phyloP scores from a whole-genome alignment of 495 filamentous ascomycete species.

The Aspergillus sclerotiicarbonarius region DNA sequence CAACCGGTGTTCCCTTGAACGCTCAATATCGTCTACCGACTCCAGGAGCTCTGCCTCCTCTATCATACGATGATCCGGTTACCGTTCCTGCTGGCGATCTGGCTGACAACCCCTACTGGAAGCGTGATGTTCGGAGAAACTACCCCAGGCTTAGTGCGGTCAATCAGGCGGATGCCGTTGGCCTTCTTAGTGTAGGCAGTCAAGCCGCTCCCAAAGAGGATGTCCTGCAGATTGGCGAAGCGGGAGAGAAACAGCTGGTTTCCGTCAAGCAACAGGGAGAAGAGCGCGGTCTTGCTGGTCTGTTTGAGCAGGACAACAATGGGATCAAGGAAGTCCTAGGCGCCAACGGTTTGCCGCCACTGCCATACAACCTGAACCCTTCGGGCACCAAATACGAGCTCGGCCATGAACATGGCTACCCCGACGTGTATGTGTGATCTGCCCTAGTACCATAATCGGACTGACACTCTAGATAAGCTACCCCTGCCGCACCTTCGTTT shows the following conservation, averaged over 20 bases:
- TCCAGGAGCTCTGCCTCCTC: constrained; percentile 75
- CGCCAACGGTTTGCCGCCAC: constrained; percentile 74
- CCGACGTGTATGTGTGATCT: constrained; percentile 43
- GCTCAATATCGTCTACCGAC: constrained; percentile 86
- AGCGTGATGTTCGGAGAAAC: constrained; percentile 79
- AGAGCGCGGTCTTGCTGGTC: constrained; percentile 64
- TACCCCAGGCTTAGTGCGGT: constrained; percentile 84
- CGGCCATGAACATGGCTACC: constrained; percentile 46
- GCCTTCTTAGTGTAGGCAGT: constrained; percentile 81
- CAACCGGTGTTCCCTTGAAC: constrained; percentile 88
- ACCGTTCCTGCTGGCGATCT: constrained; percentile 91
- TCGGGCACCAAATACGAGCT: constrained; percentile 46
- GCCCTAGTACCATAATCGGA: not conserved
- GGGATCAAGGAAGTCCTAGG: constrained; percentile 64
- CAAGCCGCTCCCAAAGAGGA: constrained; percentile 76
- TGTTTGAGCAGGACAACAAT: constrained; percentile 68
- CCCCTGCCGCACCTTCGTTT: constrained; percentile 54
- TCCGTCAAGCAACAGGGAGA: constrained; percentile 76
- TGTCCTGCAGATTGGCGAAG: constrained; percentile 73
- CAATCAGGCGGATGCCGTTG: constrained; percentile 80
- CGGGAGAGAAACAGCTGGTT: constrained; percentile 75
- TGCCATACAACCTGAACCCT: constrained; percentile 64
- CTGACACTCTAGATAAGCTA: constrained; percentile 42
- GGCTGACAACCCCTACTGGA: constrained; percentile 98
- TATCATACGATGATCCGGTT: constrained; percentile 82